Conservation (phyloP, 208 protist genomes). For the Trypanosoma conorhini region DNA sequence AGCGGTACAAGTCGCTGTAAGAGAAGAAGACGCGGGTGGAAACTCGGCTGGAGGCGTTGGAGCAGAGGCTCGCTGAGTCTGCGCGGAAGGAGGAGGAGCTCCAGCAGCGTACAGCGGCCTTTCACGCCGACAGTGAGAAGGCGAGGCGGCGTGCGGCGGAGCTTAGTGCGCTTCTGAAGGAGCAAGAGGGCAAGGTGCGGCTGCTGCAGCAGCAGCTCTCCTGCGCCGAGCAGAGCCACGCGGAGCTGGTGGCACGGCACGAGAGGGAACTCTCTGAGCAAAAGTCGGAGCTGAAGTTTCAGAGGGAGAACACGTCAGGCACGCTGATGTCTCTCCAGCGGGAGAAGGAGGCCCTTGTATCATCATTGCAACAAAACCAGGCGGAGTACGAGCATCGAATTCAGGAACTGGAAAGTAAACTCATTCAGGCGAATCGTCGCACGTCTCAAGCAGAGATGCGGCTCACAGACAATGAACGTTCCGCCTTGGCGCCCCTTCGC, state of each 20-base stretch:
- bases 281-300: constrained; percentile 26
- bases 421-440: constrained; percentile 49
- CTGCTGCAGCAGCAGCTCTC: constrained; percentile 44
- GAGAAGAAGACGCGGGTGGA: constrained; percentile 23
- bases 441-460: constrained; percentile 58
- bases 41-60: constrained; percentile 42
- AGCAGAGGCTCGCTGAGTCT: constrained; percentile 39
- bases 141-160: neutral
- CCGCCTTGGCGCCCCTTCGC: constrained; percentile 43
- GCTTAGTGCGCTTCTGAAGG: constrained; percentile 7
- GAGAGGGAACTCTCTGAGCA: constrained; percentile 15
- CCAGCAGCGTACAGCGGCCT: neutral
- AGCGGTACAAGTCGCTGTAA: constrained; percentile 40
- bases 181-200: constrained; percentile 29
- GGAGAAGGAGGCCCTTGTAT: constrained; percentile 53
- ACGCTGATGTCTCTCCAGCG: constrained; percentile 19
- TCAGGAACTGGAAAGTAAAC: constrained; percentile 49
- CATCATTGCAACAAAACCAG: constrained; percentile 38
- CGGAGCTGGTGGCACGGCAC: constrained; percentile 2
- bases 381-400: constrained; percentile 57
- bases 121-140: constrained; percentile 5
- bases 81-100: neutral
- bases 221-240: constrained; percentile 5
- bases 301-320: constrained; percentile 38
- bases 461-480: constrained; percentile 50